Conservation (phyloP, 2,329 filamentous ascomycete genomes). For the Mycosphaerelloides madeirae region DNA sequence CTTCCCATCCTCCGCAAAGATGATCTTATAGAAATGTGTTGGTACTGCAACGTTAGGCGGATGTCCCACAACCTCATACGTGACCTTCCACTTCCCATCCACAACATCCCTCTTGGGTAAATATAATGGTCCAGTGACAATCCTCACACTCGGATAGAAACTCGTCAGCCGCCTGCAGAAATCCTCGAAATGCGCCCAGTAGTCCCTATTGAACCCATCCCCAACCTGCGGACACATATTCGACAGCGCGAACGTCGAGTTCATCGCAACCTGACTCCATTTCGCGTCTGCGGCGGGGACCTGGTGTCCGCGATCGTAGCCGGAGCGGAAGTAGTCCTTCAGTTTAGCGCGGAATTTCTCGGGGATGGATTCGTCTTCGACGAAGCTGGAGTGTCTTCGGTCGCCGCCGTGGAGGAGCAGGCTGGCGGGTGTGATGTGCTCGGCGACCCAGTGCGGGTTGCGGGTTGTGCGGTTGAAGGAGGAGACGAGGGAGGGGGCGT, state of each 20-base stretch:
- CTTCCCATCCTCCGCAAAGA: slow-evolving; percentile 82
- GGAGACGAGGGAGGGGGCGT: slow-evolving; percentile 71
- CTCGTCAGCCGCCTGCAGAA: slow-evolving; percentile 82
- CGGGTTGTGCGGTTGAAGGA: slow-evolving; percentile 84
- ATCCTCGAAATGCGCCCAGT: slow-evolving; percentile 98
- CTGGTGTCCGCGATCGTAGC: slow-evolving; percentile 95
- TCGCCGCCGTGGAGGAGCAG: slow-evolving; percentile 71
- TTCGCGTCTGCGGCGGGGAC: slow-evolving; percentile 94
- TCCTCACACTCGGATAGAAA: slow-evolving; percentile 77
- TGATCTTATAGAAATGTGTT: slow-evolving; percentile 99
- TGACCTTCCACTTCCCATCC: slow-evolving; percentile 93
- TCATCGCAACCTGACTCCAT: slow-evolving; percentile 91
- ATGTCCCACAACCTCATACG: slow-evolving; percentile 90
- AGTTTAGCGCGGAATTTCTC: slow-evolving; percentile 83
- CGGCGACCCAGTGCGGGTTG: slow-evolving; percentile 86
- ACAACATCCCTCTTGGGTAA: slow-evolving; percentile 73
- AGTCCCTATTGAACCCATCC: slow-evolving; percentile 97
- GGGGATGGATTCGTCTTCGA: slow-evolving; percentile 76
- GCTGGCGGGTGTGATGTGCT: slow-evolving; percentile 91
- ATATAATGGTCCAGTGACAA: slow-evolving; percentile 92
- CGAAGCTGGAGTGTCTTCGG: slow-evolving; percentile 75
- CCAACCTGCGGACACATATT: slow-evolving; percentile 99
- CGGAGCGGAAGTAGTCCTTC: slow-evolving; percentile 89
- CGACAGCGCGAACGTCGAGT: slow-evolving; percentile 84
- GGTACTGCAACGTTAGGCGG: slow-evolving; percentile 93